A percentile compares a stretch with the other conserved stretches of the same genome.
phyloP scores from a whole-genome alignment of 2,329 filamentous ascomycete species.

The Fusarium globosum region DNA sequence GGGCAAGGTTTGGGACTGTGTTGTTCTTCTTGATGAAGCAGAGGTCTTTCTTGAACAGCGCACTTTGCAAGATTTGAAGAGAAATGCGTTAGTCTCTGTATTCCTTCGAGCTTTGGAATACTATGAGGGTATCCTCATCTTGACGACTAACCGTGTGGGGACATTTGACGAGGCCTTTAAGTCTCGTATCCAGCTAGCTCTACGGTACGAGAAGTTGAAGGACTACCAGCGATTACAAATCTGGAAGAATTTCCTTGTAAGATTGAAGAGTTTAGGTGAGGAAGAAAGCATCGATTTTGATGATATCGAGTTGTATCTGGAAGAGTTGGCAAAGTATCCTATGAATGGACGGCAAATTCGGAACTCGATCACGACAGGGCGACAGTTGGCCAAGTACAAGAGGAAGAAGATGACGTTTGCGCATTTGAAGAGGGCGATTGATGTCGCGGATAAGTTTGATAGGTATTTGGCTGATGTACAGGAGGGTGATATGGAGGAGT shows the following conservation, averaged over 20 bases:
- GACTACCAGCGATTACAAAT: background rate
- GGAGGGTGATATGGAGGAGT: conserved; percentile 5
- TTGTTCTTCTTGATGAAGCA: conserved; percentile 14
- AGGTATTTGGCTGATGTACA: conserved; percentile 14
- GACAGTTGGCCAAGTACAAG: conserved; percentile 11
- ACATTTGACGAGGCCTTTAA: conserved; percentile 25
- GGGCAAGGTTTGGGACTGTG: conserved; percentile 30
- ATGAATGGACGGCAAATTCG: conserved; percentile 23
- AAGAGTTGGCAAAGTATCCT: background rate
- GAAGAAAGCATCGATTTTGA: background rate
- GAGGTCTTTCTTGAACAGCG: conserved; percentile 23
- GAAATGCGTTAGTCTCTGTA: background rate
- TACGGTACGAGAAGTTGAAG: conserved; percentile 10
- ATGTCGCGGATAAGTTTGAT: conserved; percentile 11
- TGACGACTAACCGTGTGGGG: conserved; percentile 13
- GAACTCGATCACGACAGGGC: conserved; percentile 13
- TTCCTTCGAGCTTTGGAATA: conserved; percentile 15
- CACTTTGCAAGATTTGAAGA: background rate
- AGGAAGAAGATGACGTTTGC: background rate
- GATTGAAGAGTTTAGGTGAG: background rate
- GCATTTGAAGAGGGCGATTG: conserved; percentile 10
- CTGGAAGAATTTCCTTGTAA: background rate
- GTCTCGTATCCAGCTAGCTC: conserved; percentile 1
- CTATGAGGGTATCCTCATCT: background rate
- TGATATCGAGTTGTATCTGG: background rate